Evolutionary conservation across 805 yeast genomes (phyloP).

Genomic region (Wickerhamomyces queroliae): DNA sequence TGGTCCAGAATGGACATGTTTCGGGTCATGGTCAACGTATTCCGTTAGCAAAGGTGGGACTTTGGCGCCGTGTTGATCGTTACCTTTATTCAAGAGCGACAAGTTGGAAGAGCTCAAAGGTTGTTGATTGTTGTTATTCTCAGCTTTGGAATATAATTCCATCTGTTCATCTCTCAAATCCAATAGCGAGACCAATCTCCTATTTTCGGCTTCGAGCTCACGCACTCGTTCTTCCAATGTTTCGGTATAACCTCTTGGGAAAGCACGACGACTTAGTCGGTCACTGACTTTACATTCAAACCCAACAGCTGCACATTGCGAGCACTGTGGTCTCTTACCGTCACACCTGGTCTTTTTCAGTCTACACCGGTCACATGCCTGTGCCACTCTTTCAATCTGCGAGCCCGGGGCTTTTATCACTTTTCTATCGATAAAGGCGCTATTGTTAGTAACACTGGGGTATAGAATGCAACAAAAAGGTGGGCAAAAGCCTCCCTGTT

Average conservation of each 20-base stretch:
- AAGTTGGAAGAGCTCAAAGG: conserved; percentile 30
- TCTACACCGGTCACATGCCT: conserved; percentile 88
- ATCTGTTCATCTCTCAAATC: conserved; percentile 61
- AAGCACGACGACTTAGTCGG: conserved; percentile 77
- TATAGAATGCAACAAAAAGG: neutral
- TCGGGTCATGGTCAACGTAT: conserved; percentile 19
- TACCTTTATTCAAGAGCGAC: conserved; percentile 23
- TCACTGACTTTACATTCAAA: conserved; percentile 87
- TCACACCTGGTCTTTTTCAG: conserved; percentile 77
- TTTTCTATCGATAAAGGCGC: conserved; percentile 25
- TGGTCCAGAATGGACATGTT: conserved; percentile 42
- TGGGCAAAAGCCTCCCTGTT: neutral
- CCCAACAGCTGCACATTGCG: conserved; percentile 80
- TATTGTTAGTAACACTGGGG: neutral
- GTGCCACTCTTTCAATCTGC: conserved; percentile 67
- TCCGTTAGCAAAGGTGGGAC: conserved; percentile 7
- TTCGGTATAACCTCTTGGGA: conserved; percentile 90
- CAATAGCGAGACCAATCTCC: conserved; percentile 55
- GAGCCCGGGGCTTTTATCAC: conserved; percentile 67
- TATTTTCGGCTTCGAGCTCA: conserved; percentile 77
- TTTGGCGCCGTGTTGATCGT: conserved; percentile 5
- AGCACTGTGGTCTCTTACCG: conserved; percentile 66
- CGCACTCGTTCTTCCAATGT: conserved; percentile 84
- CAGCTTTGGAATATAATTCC: conserved; percentile 31
- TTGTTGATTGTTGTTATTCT: conserved; percentile 3